Evolutionary conservation across 2,329 filamentous ascomycete genomes (phyloP).

Genomic region (Aciculosporium take): DNA sequence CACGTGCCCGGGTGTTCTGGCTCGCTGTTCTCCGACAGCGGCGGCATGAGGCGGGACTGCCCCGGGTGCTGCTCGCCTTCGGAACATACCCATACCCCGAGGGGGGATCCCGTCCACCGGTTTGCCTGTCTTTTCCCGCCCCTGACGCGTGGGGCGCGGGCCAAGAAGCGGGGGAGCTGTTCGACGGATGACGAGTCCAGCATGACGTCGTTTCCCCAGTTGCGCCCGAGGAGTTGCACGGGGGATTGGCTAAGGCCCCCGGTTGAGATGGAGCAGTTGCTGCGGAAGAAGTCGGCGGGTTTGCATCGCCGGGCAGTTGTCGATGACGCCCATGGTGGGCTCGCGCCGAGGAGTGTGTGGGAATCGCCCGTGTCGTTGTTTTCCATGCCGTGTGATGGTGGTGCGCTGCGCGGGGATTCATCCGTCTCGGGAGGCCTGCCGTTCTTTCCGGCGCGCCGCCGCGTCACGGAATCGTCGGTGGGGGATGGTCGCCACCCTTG

Average conservation of each 20-base stretch:
- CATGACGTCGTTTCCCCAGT: constrained; percentile 22
- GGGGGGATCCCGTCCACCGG: not conserved
- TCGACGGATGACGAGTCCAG: constrained; percentile 11
- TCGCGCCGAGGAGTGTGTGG: not conserved
- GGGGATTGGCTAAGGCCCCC: constrained; percentile 18
- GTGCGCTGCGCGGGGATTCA: too few relatives aligned
- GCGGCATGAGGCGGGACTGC: not conserved
- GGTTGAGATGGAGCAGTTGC: constrained; percentile 8
- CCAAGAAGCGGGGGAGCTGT: constrained; percentile 1
- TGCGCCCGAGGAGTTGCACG: constrained; percentile 19
- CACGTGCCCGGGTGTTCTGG: not conserved
- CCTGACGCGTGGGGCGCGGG: not conserved
- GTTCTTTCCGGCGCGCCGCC: too few relatives aligned
- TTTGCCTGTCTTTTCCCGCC: constrained; percentile 1
- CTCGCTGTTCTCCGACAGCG: not conserved
- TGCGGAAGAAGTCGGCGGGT: constrained; percentile 4
- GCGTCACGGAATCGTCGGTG: constrained; percentile 1
- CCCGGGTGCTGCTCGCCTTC: not conserved
- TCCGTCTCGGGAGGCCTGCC: too few relatives aligned
- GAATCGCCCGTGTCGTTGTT: constrained; percentile 8
- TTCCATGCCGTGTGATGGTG: constrained; percentile 7
- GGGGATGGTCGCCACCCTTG: constrained; percentile 9
- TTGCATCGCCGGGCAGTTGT: constrained; percentile 18
- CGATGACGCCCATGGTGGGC: constrained; percentile 19
- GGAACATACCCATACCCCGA: not conserved